Evolutionary conservation across 805 yeast species (phyloP).

Genomic region (Pichia insulana): DNA sequence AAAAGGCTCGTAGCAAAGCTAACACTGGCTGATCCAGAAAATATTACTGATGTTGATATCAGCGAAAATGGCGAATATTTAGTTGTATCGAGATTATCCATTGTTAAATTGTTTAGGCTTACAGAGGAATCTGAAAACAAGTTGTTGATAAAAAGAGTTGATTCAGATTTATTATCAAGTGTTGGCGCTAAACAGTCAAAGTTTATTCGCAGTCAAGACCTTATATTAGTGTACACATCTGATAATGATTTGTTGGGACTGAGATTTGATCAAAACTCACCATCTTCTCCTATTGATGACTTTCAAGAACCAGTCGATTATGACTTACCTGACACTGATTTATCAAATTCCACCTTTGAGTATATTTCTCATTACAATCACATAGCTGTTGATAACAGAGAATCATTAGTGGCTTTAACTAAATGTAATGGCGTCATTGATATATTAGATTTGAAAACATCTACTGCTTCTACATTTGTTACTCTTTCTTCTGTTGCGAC

Average conservation of each 20-base stretch:
- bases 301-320: constrained; percentile 26
- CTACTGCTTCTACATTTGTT: constrained; percentile 34
- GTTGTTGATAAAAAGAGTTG: constrained; percentile 43
- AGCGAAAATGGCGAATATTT: constrained; percentile 58
- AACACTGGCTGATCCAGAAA: constrained; percentile 66
- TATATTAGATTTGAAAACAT: constrained; percentile 28
- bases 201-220: constrained; percentile 32
- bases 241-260: constrained; percentile 44
- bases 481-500: constrained; percentile 46
- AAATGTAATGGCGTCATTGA: constrained; percentile 63
- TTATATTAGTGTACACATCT: constrained; percentile 43
- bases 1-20: constrained; percentile 59
- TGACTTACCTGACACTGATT: constrained; percentile 22
- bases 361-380: constrained; percentile 45
- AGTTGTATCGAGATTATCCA: constrained; percentile 61
- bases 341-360: constrained; percentile 1
- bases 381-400: constrained; percentile 39
- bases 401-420: constrained; percentile 44
- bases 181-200: constrained; percentile 49
- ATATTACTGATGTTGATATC: constrained; percentile 59
- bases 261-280: constrained; percentile 31
- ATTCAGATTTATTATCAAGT: constrained; percentile 31
- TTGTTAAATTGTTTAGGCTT: constrained; percentile 62
- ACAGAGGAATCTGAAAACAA: constrained; percentile 34
- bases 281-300: constrained; percentile 31